Conservation (phyloP, 331 rosid genomes). For the Quercus lobata region DNA sequence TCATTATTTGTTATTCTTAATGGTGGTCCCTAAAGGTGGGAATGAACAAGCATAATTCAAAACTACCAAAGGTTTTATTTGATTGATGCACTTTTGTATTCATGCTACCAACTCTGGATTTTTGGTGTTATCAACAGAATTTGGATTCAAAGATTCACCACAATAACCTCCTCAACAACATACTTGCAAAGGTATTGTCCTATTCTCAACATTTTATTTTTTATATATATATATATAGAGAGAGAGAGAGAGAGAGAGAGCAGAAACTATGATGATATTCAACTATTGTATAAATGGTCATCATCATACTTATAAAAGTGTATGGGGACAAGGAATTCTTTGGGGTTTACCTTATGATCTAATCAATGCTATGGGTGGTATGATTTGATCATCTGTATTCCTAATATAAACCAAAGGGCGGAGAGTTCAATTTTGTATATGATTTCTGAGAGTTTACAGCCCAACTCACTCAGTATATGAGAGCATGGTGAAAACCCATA, state of each 20-base stretch:
- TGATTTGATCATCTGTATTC: neutral
- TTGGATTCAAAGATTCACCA: conserved; percentile 97
- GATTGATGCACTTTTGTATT: conserved; percentile 10
- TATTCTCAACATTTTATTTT: neutral
- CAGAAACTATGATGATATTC: neutral
- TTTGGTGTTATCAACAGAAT: conserved; percentile 42
- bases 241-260: neutral
- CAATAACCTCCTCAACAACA: conserved; percentile 86
- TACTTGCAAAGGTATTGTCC: conserved; percentile 82
- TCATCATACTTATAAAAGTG: neutral
- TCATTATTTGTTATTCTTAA: neutral
- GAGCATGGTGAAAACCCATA: neutral
- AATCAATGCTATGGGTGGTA: neutral
- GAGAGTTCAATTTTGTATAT: neutral
- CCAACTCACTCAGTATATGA: neutral
- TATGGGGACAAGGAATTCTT: neutral
- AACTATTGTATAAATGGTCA: neutral
- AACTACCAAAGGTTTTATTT: neutral
- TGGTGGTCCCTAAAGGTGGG: neutral
- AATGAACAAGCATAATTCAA: conserved; percentile 3
- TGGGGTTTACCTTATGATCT: neutral
- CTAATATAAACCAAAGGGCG: neutral
- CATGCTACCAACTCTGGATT: conserved; percentile 2
- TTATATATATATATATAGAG: too few species aligned
- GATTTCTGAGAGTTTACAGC: neutral